Percentiles rank a stretch among this genome's conserved stretches.
These are phyloP conservation scores for Trichothecium roseum DNA, from an alignment of 2,329 filamentous ascomycete species.

Conservation along the genomic window DNA sequence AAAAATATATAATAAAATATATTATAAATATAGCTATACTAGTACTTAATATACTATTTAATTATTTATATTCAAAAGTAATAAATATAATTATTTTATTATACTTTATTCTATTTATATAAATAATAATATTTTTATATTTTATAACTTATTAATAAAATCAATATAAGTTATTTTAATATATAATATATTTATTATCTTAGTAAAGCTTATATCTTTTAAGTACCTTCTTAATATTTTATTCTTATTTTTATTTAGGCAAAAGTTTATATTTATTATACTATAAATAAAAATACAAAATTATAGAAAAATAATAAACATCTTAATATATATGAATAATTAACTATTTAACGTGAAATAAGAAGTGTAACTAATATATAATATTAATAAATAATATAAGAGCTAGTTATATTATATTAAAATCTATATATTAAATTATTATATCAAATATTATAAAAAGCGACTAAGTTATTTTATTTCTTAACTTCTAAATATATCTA, in stretches of 20 bases:
- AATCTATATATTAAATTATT: not conserved
- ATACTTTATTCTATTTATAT: too few relatives aligned
- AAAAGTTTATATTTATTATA: constrained; percentile 2
- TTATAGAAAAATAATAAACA: not conserved
- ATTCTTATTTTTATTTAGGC: too few relatives aligned
- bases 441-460: too few relatives aligned
- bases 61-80: too few relatives aligned
- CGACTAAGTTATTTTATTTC: too few relatives aligned
- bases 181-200: constrained; percentile 3
- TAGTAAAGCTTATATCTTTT: not conserved
- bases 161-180: constrained; percentile 3
- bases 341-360: not conserved
- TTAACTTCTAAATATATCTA: not conserved
- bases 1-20: too few relatives aligned
- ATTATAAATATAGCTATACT: too few relatives aligned
- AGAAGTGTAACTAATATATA: not conserved
- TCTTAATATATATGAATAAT: not conserved
- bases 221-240: not conserved
- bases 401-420: not conserved
- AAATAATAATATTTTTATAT: not conserved
- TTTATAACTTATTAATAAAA: constrained; percentile 1
- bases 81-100: too few relatives aligned
- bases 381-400: not conserved
- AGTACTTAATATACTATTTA: too few relatives aligned
- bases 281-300: not conserved